Evolutionary conservation across 2,329 filamentous ascomycete genomes (phyloP).

Genomic region (Phaeomoniella chlamydospora): DNA sequence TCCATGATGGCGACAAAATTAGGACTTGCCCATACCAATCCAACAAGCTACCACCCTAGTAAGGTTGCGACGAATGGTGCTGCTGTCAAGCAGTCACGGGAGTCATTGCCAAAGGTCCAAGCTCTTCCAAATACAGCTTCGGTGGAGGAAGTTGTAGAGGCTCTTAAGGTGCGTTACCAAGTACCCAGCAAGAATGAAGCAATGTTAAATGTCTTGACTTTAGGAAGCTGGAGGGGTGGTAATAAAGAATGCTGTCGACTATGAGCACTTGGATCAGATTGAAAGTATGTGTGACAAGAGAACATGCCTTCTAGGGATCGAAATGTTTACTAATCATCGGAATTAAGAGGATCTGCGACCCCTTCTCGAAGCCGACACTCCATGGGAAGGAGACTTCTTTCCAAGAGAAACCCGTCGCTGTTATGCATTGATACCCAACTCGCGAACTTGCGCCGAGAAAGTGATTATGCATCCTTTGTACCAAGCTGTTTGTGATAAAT

Average conservation of each 20-base stretch:
- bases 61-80: not conserved
- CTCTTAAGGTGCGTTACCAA: slow-evolving; percentile 1
- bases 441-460: slow-evolving; percentile 4
- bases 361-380: slow-evolving; percentile 3
- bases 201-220: too few species aligned
- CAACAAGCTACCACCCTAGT: not conserved
- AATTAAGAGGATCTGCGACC: not conserved
- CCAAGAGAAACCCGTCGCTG: slow-evolving; percentile 6
- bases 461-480: slow-evolving; percentile 15
- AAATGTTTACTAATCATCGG: not conserved
- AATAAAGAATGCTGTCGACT: slow-evolving; percentile 2
- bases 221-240: slow-evolving; percentile 2
- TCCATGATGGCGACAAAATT: not conserved
- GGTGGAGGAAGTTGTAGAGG: slow-evolving; percentile 3
- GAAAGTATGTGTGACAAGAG: slow-evolving; percentile 1
- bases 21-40: not conserved
- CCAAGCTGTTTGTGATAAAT: slow-evolving; percentile 12
- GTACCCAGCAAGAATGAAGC: too few species aligned
- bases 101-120: slow-evolving; percentile 4
- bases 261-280: slow-evolving; percentile 2
- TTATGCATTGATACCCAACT: slow-evolving; percentile 5
- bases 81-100: not conserved
- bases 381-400: slow-evolving; percentile 8
- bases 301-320: not conserved
- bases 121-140: slow-evolving; percentile 3